phyloP scores from a whole-genome alignment of 345 rosid genomes.

The Acer saccharum region DNA sequence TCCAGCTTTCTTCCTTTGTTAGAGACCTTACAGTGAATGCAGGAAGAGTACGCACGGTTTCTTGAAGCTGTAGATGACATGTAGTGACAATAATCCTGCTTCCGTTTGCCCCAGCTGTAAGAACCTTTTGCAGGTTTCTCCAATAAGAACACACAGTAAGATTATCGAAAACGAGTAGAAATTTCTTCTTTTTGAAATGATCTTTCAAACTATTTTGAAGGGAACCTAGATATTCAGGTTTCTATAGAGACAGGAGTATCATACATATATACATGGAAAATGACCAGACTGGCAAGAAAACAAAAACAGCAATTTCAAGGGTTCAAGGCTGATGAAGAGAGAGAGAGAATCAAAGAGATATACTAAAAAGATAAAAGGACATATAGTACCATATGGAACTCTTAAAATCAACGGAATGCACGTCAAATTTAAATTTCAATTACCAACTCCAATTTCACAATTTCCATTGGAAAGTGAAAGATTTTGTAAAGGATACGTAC shows the following conservation, averaged over 20 bases:
- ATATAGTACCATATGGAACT: not conserved
- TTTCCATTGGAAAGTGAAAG: conserved; percentile 66
- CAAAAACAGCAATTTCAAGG: not conserved
- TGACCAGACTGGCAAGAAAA: not conserved
- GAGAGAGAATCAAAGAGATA: not conserved
- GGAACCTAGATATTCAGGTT: not conserved
- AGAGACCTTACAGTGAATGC: too few species aligned
- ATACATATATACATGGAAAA: not conserved
- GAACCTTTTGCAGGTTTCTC: too few species aligned
- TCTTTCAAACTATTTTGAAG: too few species aligned
- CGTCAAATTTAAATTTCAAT: conserved; percentile 1
- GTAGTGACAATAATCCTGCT: too few species aligned
- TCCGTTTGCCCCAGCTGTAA: too few species aligned
- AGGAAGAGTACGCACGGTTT: too few species aligned
- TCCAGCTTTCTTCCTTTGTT: too few species aligned
- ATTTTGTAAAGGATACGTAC: conserved; percentile 77
- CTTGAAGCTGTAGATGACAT: too few species aligned
- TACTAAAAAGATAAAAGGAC: too few species aligned
- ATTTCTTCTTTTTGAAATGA: too few species aligned
- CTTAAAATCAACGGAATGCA: not conserved
- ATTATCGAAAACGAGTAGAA: too few species aligned
- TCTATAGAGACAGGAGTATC: not conserved
- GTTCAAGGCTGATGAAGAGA: not conserved
- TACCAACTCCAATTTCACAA: conserved; percentile 91
- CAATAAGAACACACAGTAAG: too few species aligned